These are phyloP conservation scores for Trichophyton schoenleinii DNA, from an alignment of 2,329 filamentous ascomycete genomes.

Conservation along the genomic window DNA sequence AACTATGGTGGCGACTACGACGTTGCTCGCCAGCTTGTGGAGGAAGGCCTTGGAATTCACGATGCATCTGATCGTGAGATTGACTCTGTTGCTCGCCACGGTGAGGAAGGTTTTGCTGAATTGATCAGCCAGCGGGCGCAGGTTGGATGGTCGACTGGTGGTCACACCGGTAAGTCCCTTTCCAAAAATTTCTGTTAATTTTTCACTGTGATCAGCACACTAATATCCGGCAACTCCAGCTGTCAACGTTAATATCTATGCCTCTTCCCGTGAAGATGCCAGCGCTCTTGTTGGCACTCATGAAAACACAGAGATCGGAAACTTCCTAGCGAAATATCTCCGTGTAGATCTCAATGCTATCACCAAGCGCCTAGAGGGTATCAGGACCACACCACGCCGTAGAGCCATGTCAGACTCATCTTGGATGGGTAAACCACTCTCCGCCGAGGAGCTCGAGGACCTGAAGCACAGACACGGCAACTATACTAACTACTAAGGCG, in stretches of 20 bases:
- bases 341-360: constrained; percentile 65
- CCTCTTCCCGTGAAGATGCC: constrained; percentile 53
- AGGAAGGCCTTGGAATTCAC: constrained; percentile 60
- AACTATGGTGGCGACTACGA: constrained; percentile 41
- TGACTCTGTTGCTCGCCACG: constrained; percentile 46
- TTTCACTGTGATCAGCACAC: not conserved
- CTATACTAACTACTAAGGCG: too few relatives aligned
- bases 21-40: constrained; percentile 43
- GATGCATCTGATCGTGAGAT: constrained; percentile 65
- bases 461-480: too few relatives aligned
- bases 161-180: constrained; percentile 50
- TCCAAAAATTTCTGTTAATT: not conserved
- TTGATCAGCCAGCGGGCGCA: constrained; percentile 82
- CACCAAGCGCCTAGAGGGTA: constrained; percentile 55
- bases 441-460: constrained; percentile 21
- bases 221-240: constrained; percentile 31
- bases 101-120: constrained; percentile 56
- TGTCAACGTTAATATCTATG: constrained; percentile 94
- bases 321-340: constrained; percentile 68
- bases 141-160: constrained; percentile 88
- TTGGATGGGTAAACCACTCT: constrained; percentile 33
- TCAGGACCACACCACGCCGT: constrained; percentile 13
- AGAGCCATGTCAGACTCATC: constrained; percentile 16
- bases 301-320: constrained; percentile 86
- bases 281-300: constrained; percentile 66